Base-by-base conservation (phyloP, 257 asterid species). In the Nicotiana paniculata region DNA sequence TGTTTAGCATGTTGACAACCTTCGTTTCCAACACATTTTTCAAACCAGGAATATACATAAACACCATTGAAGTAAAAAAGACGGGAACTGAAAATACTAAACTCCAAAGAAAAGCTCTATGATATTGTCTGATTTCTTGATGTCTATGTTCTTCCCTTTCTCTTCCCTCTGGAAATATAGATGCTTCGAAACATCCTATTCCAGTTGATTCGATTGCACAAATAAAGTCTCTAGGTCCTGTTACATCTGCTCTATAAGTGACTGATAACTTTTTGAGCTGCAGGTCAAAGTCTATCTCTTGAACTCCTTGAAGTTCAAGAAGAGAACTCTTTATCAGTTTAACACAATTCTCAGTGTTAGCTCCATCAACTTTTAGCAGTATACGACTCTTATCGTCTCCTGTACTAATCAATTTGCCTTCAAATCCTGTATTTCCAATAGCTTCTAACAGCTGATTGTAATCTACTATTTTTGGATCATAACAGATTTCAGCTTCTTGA, bases 1-100 rank as follows among this genome's bases (percentile, higher is more conserved):
- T 15, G 1, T 16, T 86, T 4, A 90, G 86, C 91, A 89, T 90
- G 85, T 91, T 90, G 33, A 89, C 90, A 7, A 89, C 66, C 77
- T 90, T 91, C 3, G 32, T 55, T 5, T 90, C 92, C 70, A 92
- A 67, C 26, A 62, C 81, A 43, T 77, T 81, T 32, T 88, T 92
- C 81, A 92, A 10, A 2, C 89, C 91, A 30, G 97, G 95, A 17
- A 91, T 83, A 39, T 92, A 91, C 97, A 91, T 92, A 61, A 92
- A 86, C 30, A 92, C 88, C 97, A 91, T 91, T 9, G 97, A 91
- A 79, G 86, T 33, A 24, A 92, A 70, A 63, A 92, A 91, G 51
- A 92, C 93, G 0, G 97, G 95, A 80, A 91, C 2, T 3, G 93
- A 87, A 68, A 92, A 91, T 48, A 88, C 80, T 74, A 92, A 81